Evolutionary conservation across 331 rosid genomes (phyloP).

Genomic region (Arachis monticola): DNA sequence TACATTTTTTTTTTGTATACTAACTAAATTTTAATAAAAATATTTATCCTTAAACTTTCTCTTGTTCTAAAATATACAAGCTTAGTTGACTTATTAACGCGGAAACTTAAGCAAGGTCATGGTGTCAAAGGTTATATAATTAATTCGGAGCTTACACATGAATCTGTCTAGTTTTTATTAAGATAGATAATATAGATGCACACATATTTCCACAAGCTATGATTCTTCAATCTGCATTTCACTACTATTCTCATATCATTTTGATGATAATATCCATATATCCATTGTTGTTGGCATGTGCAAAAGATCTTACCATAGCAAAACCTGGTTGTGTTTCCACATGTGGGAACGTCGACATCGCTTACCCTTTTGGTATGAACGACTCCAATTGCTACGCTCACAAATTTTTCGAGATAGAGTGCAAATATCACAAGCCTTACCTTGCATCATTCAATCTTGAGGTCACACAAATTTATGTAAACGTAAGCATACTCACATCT

Average conservation of each 20-base stretch:
- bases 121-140: too few species aligned
- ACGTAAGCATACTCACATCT: background rate
- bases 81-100: too few species aligned
- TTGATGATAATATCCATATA: background rate
- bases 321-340: background rate
- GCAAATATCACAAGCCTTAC: slow-evolving; percentile 8
- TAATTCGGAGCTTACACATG: too few species aligned
- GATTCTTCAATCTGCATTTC: background rate
- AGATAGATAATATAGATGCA: too few species aligned
- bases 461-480: background rate
- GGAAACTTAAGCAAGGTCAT: too few species aligned
- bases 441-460: background rate
- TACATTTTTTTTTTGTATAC: too few species aligned
- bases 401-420: slow-evolving; percentile 33
- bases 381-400: slow-evolving; percentile 6
- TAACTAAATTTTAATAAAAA: too few species aligned
- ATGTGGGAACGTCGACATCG: background rate
- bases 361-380: slow-evolving; percentile 36
- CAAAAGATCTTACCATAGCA: background rate
- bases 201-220: background rate
- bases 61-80: too few species aligned
- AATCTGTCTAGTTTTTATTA: too few species aligned
- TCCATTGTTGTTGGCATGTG: background rate
- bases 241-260: too few species aligned
- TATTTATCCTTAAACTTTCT: too few species aligned